These are phyloP conservation scores for Plantago major DNA, from an alignment of 257 asterid species.

Conservation along the genomic window DNA sequence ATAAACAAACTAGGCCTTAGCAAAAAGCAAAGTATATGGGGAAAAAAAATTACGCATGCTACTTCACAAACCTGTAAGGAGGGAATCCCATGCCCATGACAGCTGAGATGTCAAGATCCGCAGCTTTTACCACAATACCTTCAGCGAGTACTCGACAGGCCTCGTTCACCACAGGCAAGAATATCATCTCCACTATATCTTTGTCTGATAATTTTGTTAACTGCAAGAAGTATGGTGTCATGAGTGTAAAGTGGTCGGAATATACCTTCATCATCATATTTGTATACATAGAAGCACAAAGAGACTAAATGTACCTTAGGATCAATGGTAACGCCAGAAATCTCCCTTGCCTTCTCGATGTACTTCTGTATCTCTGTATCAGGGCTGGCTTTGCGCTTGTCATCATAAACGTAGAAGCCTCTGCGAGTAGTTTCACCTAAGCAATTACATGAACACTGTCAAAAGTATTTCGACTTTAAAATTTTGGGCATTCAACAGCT, in stretches of 20 bases:
- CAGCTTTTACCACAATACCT: slow-evolving; percentile 50
- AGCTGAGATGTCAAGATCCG: slow-evolving; percentile 69
- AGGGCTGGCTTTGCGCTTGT: slow-evolving; percentile 86
- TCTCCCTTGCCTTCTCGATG: slow-evolving; percentile 71
- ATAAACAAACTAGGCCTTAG: background rate
- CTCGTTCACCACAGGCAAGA: slow-evolving; percentile 65
- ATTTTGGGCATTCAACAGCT: background rate
- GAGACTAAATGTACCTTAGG: slow-evolving; percentile 57
- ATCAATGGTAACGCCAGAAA: slow-evolving; percentile 72
- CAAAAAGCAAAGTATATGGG: background rate
- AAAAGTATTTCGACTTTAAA: slow-evolving; percentile 3
- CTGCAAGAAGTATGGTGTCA: slow-evolving; percentile 28
- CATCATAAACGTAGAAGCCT: slow-evolving; percentile 75
- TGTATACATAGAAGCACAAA: background rate
- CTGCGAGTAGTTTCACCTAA: slow-evolving; percentile 74
- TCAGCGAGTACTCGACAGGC: slow-evolving; percentile 63
- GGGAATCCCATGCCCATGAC: slow-evolving; percentile 73
- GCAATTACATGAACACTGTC: slow-evolving; percentile 15
- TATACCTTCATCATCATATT: background rate
- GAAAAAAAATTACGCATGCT: background rate
- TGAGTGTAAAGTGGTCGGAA: background rate
- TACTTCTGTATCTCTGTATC: slow-evolving; percentile 79
- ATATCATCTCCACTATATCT: slow-evolving; percentile 65
- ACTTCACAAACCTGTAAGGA: slow-evolving; percentile 44
- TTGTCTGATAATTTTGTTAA: slow-evolving; percentile 50